Conservation (phyloP, 352 stramenopile species). For the Globisporangium spiculum region DNA sequence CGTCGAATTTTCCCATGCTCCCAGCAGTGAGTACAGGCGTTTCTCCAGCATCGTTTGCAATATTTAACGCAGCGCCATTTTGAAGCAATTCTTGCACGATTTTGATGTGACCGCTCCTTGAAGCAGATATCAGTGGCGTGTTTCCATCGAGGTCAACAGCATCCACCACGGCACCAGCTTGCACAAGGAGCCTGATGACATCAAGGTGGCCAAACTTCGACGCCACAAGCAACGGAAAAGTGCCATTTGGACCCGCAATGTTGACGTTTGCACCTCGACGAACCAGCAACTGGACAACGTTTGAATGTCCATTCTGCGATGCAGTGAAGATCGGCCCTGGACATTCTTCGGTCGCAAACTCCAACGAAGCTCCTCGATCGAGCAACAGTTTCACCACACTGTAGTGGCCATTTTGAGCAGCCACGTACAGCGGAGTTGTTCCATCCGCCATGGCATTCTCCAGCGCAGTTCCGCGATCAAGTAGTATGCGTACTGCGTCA, state of each 20-base stretch:
- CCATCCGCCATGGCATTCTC: neutral
- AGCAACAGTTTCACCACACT: constrained; percentile 2
- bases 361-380: constrained; percentile 4
- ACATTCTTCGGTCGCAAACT: neutral
- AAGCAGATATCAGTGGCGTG: constrained; percentile 2
- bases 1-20: constrained; percentile 1
- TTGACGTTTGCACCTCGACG: constrained; percentile 2
- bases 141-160: constrained; percentile 3
- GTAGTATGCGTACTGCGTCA: neutral
- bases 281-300: constrained; percentile 1
- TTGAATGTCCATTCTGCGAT: constrained; percentile 1
- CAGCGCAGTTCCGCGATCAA: neutral
- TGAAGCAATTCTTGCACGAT: constrained; percentile 1
- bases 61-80: neutral
- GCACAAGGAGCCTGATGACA: neutral
- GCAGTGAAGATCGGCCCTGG: constrained; percentile 3
- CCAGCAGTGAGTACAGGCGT: constrained; percentile 9
- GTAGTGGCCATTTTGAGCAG: constrained; percentile 2
- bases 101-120: neutral
- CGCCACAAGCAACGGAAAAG: neutral
- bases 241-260: neutral
- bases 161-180: neutral
- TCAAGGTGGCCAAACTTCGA: constrained; percentile 5
- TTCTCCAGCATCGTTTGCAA: neutral
- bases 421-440: constrained; percentile 1